Evolutionary conservation across 78 protist species (phyloP).

Genomic region (Dictyostelium firmibasis): DNA sequence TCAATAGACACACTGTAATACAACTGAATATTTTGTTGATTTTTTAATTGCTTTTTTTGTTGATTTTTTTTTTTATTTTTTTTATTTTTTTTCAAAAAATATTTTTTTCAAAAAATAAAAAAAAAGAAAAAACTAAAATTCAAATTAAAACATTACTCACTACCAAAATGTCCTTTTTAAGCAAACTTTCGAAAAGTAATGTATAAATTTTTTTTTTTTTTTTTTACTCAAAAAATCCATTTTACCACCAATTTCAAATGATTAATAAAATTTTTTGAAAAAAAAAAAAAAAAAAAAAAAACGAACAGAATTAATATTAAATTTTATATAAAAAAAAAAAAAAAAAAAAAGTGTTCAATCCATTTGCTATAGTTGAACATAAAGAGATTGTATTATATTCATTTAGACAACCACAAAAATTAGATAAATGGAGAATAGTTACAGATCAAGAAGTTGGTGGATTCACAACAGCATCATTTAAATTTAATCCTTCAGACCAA

Average conservation of each 20-base stretch:
- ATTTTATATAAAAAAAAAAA: not conserved
- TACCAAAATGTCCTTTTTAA: not conserved
- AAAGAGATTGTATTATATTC: conserved; percentile 30
- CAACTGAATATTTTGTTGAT: too few relatives aligned
- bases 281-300: not conserved
- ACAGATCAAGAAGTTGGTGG: conserved; percentile 67
- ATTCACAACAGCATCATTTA: conserved; percentile 11
- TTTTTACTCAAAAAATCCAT: too few relatives aligned
- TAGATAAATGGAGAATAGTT: conserved; percentile 46
- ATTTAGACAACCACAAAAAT: not conserved
- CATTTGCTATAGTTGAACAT: not conserved
- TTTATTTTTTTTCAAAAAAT: too few relatives aligned
- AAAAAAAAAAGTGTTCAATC: not conserved
- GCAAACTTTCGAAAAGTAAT: not conserved
- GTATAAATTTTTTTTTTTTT: not conserved
- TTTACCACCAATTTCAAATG: not conserved
- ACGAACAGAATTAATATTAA: not conserved
- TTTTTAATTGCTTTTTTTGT: too few relatives aligned
- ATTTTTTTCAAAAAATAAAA: too few relatives aligned
- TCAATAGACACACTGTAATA: too few relatives aligned
- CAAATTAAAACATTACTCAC: too few relatives aligned
- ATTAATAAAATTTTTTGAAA: not conserved
- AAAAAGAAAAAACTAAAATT: too few relatives aligned
- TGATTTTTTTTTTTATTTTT: too few relatives aligned
- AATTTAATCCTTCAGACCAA: not conserved